These are phyloP conservation scores for Suhomyces anneliseae DNA, from an alignment of 1,139 yeast genomes.

Conservation along the genomic window DNA sequence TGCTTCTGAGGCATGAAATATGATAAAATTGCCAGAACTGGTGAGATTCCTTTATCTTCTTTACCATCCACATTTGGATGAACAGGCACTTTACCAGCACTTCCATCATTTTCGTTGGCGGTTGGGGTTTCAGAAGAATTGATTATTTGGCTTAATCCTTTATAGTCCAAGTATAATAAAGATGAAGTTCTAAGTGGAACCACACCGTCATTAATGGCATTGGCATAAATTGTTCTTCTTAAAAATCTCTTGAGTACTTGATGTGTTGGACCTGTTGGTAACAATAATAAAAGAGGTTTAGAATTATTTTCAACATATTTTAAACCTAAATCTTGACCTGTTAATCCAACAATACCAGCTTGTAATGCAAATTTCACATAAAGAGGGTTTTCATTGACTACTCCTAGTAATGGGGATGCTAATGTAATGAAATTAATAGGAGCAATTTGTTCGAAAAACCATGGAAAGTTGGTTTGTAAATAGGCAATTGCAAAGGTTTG, in stretches of 20 bases:
- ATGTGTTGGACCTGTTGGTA: slow-evolving; percentile 85
- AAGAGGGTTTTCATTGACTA: slow-evolving; percentile 81
- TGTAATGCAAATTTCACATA: slow-evolving; percentile 81
- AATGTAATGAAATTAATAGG: slow-evolving; percentile 84
- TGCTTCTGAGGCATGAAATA: slow-evolving; percentile 50
- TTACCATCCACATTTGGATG: slow-evolving; percentile 2
- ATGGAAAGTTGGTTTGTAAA: slow-evolving; percentile 66
- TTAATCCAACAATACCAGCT: slow-evolving; percentile 87
- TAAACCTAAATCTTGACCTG: slow-evolving; percentile 90
- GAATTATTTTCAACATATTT: slow-evolving; percentile 34
- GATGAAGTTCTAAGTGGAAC: slow-evolving; percentile 89
- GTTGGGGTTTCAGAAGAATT: slow-evolving; percentile 11
- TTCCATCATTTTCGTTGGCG: slow-evolving; percentile 1
- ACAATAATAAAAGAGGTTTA: slow-evolving; percentile 66
- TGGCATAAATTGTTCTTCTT: slow-evolving; percentile 75
- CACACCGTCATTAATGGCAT: slow-evolving; percentile 84
- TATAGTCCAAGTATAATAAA: slow-evolving; percentile 65
- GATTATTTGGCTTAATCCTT: slow-evolving; percentile 29
- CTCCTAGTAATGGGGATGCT: slow-evolving; percentile 88
- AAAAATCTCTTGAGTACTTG: slow-evolving; percentile 59
- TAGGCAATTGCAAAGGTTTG: slow-evolving; percentile 92
- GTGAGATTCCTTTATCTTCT: slow-evolving; percentile 24
- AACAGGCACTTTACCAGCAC: slow-evolving; percentile 10
- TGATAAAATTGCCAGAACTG: slow-evolving; percentile 47
- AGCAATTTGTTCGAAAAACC: slow-evolving; percentile 60